Evolutionary conservation across 352 stramenopile genomes (phyloP).

Genomic region (Phytophthora hybrid): DNA sequence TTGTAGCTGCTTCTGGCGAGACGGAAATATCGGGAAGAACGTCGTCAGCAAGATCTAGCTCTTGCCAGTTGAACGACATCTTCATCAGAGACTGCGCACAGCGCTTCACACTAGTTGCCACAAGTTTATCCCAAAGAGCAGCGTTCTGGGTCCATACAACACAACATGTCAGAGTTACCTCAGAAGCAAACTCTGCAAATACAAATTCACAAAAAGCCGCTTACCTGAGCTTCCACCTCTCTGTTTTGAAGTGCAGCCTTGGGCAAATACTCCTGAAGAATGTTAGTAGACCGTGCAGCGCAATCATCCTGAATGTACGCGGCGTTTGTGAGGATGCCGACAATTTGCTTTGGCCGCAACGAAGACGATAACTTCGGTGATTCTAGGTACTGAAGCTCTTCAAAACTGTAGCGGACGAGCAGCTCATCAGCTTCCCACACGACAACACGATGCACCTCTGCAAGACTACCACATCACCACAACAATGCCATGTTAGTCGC

Average conservation of each 20-base stretch:
- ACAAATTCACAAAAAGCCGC: neutral
- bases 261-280: conserved; percentile 65
- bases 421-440: conserved; percentile 68
- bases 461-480: conserved; percentile 43
- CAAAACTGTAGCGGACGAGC: conserved; percentile 66
- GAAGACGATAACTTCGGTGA: conserved; percentile 68
- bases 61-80: conserved; percentile 74
- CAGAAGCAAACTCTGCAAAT: neutral
- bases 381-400: conserved; percentile 71
- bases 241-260: conserved; percentile 55
- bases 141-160: conserved; percentile 44
- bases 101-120: conserved; percentile 61
- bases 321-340: conserved; percentile 75
- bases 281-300: conserved; percentile 51
- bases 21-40: conserved; percentile 46
- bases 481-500: conserved; percentile 9
- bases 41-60: conserved; percentile 70
- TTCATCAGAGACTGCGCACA: conserved; percentile 71
- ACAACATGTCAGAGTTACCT: neutral
- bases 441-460: conserved; percentile 68
- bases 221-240: conserved; percentile 54
- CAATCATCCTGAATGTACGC: conserved; percentile 78
- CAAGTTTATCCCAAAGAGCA: conserved; percentile 57
- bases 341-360: conserved; percentile 69
- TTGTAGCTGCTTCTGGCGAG: conserved; percentile 15